Evolutionary conservation across 345 rosid species (phyloP), one percentile per base, ranked within the genome.

Genomic region (Salix brachista): DNA sequence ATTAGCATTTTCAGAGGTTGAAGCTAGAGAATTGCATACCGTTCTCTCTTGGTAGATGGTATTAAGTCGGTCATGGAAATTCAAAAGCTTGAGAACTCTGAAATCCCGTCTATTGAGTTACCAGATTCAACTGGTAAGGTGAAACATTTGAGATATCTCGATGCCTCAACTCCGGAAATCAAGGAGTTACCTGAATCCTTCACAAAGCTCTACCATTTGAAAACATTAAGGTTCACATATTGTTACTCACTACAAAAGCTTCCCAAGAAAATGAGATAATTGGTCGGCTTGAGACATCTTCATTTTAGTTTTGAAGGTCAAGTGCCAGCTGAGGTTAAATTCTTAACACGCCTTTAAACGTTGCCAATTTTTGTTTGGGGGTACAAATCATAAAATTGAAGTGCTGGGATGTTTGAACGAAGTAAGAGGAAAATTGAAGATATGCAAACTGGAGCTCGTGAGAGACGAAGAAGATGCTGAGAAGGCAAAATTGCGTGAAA

Each of bases 141-240:
- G 69, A 79, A 75, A 52, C 75, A 72, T 67, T 69, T 82, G n/a
- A 65, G 80, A 14, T 76, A 76, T 23, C 78, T 83, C 23, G 78
- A 82, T 14, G 25, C 79, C 65, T 82, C 82, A 2, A 1, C 2
- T 0, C 66, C 52, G 58, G 2, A 21, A 19, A 36, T 82, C n/a
- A 21, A 39, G 39, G 16, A 1, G 21, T 52, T 79, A 16, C 82
- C 85, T 2, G 71, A 79, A 26, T 75, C 82, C 58, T 44, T 82
- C 11, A 68, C 41, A 5, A 39, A 3, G 19, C 85, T 82, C 28
- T 52, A 68, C 76, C 67, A 75, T 62, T 72, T 82, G 39, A 44
- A 78, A 16, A 75, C 79, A 60, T 66, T 82, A 21, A 13, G 34
- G 41, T 25, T 82, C 28, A 21, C 32, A 2, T 4, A 41, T 0